Evolutionary conservation across 169 alveolate genomes (phyloP), one percentile per base, ranked within the genome.

Genomic region (Prorocentrum cordatum): DNA sequence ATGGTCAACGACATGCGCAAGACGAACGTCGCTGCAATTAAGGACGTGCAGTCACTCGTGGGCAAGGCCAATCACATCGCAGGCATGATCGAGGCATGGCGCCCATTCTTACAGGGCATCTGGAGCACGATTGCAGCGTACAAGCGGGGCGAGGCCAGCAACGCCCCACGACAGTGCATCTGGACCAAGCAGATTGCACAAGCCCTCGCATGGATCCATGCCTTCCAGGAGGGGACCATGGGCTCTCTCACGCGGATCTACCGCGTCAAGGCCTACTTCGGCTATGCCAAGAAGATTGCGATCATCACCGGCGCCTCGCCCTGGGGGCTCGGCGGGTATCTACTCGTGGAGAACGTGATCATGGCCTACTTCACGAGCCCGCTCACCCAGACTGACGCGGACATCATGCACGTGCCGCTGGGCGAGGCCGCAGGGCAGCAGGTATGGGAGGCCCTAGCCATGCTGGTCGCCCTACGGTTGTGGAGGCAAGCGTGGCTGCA

Each of bases 291-390:
- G 20, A 7, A 27, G 22, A 31, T 71, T 1, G 29, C 32, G 5
- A 59, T 59, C 38, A n/a, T 59, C 36, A 64, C 75, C 9, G 84
- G n/a, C n/a, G 84, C 84, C 7, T 45, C 68, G 5, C 84, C 84
- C 0, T 72, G 84, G 68, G 68, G 84, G 1, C 12, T 72, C 3
- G 84, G 84, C 0, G 68, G 84, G 47, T 45, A 18, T 2, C 22
- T 71, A n/a, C 18, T 9, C 5, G 7, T 42, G 31, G 5, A 45
- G 3, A n/a, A 27, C 64, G 10, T 16, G 22, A 2, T 26, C 16
- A 20, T 72, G 24, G 47, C 67, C 27, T 47, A 29, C 54, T 72
- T 72, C 1, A 66, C 47, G 12, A n/a, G n/a, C n/a, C n/a, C n/a
- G n/a, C n/a, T n/a, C n/a, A n/a, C n/a, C n/a, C n/a, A n/a, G n/a